Conservation (phyloP, 192 early-diverging fungal species). For the Backusella psychrophila region DNA sequence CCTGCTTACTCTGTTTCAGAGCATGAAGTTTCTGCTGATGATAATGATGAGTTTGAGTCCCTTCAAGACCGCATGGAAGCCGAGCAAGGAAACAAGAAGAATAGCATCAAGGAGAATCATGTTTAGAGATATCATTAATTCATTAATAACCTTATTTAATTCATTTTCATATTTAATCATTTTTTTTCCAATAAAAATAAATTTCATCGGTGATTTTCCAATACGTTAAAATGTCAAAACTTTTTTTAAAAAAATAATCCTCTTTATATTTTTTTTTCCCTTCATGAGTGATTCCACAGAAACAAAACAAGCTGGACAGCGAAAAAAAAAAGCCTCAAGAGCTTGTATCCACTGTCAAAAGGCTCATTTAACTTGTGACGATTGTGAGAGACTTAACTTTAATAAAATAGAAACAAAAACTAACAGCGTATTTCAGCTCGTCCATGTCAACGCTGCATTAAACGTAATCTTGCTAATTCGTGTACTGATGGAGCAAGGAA, state of each 20-base stretch:
- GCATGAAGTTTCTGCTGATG: neutral
- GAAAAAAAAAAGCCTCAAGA: constrained; percentile 35
- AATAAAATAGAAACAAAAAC: neutral
- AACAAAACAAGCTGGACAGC: constrained; percentile 6
- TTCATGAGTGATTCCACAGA: neutral
- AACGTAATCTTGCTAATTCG: constrained; percentile 66
- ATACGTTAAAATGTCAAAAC: neutral
- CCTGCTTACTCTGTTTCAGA: neutral
- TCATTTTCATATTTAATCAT: neutral
- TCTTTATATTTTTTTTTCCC: neutral
- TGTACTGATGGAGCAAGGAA: constrained; percentile 88
- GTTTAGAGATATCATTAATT: neutral
- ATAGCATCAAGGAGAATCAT: neutral
- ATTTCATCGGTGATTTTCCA: neutral
- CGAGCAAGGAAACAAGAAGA: neutral
- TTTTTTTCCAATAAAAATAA: neutral
- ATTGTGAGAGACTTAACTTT: constrained; percentile 42
- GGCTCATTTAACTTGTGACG: constrained; percentile 73
- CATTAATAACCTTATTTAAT: neutral
- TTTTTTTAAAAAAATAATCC: neutral
- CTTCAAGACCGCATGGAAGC: neutral
- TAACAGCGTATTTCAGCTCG: constrained; percentile 46
- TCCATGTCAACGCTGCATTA: constrained; percentile 88
- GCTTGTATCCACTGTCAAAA: constrained; percentile 70
- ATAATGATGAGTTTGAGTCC: neutral